Base-by-base conservation (phyloP, 2,329 filamentous ascomycete species). In the Neurospora sp. region DNA sequence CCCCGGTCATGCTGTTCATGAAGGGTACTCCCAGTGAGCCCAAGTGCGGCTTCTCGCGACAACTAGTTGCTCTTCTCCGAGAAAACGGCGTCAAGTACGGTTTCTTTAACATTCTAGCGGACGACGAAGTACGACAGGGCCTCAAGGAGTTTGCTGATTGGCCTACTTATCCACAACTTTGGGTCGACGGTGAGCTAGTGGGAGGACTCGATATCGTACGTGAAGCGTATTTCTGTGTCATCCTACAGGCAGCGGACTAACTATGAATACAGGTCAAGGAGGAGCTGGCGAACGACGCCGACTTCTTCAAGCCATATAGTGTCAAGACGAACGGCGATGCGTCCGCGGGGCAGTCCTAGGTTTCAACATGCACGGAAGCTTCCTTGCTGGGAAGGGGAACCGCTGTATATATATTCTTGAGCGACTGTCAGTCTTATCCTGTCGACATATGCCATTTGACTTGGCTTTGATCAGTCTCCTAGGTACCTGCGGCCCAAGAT, bases 1-100 rank as follows among this genome's bases (percentile, higher is more conserved):
- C 96, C 39, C 93, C 94, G 0, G 94, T 99, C 39, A 99, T 99
- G 96, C 85, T 99, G 37, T 99, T 99, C 85, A 99, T 99, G 96
- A 99, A 99, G 85, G 96, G 96, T 71, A 98, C 96, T 1, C 96
- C 96, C 70, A 94, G 97, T 83, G 92, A 89, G 72, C 96, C 96
- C 23, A 94, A 97, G 81, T 99, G 96, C 82, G 96, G 96, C 2
- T 99, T 99, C 82, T 97, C 92, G 74, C 85, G 95, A 74, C 93
- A 97, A 82, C 83, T 97, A 65, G 96, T 99, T 62, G 89, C 84
- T 36, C 87, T 99, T 66, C 82, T 99, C 76, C 88, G 96, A 68
- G 95, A 98, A 82, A 90, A 93, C 78, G 91, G 91, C 67, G 91
- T 99, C 71, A 93, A 97, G 79, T 99, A 98, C 80, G 96, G 96